phyloP scores from a whole-genome alignment of 192 early-diverging fungal genomes.

The Coemansia asiatica region DNA sequence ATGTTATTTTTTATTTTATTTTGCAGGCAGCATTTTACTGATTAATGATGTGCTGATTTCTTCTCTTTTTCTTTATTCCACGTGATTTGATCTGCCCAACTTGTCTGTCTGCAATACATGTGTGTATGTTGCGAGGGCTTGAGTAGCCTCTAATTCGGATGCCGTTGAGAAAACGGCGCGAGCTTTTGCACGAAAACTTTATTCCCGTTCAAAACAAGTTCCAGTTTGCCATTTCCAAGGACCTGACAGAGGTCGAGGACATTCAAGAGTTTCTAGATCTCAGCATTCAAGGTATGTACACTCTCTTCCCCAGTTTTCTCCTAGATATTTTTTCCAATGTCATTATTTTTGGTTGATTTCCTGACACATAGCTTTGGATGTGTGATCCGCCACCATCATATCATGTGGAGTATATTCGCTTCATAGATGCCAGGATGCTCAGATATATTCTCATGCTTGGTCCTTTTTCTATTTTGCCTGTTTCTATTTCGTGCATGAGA shows the following conservation, averaged over 20 bases:
- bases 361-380: background rate
- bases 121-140: background rate
- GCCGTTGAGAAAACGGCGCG: constrained; percentile 74
- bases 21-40: background rate
- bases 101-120: constrained; percentile 6
- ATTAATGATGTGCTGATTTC: constrained; percentile 6
- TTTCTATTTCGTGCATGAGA: background rate
- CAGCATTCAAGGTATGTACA: constrained; percentile 46
- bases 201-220: constrained; percentile 82
- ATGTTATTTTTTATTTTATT: background rate
- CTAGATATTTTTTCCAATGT: background rate
- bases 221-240: constrained; percentile 81
- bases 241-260: constrained; percentile 82
- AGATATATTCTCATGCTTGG: too few relatives aligned
- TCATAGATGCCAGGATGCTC: background rate
- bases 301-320: background rate
- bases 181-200: constrained; percentile 71
- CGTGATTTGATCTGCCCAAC: constrained; percentile 7
- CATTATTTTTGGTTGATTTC: background rate
- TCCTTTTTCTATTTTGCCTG: background rate
- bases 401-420: background rate
- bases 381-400: background rate
- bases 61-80: constrained; percentile 1
- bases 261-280: constrained; percentile 81
- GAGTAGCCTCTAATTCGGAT: constrained; percentile 71